These are phyloP conservation scores for Phytophthora foliorum DNA, from an alignment of 352 stramenopile species.

Conservation along the genomic window DNA sequence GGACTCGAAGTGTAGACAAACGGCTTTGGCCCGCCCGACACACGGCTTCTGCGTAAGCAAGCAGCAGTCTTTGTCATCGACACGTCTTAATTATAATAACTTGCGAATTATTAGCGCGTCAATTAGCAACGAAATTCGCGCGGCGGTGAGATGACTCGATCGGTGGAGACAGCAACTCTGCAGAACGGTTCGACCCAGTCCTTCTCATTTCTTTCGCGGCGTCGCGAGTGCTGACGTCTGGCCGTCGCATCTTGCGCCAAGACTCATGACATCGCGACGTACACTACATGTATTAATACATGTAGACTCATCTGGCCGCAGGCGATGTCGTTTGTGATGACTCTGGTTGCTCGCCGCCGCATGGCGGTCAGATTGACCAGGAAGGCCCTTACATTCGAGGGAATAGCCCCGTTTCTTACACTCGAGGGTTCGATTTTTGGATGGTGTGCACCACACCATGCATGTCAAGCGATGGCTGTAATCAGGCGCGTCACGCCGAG, in stretches of 20 bases:
- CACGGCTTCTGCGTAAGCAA: too few species aligned
- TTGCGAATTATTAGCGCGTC: too few species aligned
- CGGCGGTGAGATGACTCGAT: too few species aligned
- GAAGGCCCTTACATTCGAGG: conserved; percentile 18
- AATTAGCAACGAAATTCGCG: too few species aligned
- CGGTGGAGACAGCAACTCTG: not conserved
- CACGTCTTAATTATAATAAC: too few species aligned
- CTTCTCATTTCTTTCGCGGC: not conserved
- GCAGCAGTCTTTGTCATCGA: too few species aligned
- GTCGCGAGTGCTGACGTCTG: not conserved
- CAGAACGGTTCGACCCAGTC: not conserved
- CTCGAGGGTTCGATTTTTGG: conserved; percentile 25
- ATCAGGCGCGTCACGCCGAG: conserved; percentile 3
- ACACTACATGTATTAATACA: too few species aligned
- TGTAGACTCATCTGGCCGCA: not conserved
- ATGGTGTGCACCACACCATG: conserved; percentile 18
- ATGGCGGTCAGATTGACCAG: not conserved
- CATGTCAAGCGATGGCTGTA: conserved; percentile 12
- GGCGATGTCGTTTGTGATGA: not conserved
- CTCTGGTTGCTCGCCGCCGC: not conserved
- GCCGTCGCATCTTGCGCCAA: not conserved
- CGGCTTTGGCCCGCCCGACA: too few species aligned
- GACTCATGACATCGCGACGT: not conserved
- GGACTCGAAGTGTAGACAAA: too few species aligned
- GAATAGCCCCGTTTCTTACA: not conserved